A percentile compares a stretch with the other conserved stretches of the same genome.
These are phyloP conservation scores for Paramecium octaurelia DNA, from an alignment of 73 alveolate species.

Conservation along the genomic window DNA sequence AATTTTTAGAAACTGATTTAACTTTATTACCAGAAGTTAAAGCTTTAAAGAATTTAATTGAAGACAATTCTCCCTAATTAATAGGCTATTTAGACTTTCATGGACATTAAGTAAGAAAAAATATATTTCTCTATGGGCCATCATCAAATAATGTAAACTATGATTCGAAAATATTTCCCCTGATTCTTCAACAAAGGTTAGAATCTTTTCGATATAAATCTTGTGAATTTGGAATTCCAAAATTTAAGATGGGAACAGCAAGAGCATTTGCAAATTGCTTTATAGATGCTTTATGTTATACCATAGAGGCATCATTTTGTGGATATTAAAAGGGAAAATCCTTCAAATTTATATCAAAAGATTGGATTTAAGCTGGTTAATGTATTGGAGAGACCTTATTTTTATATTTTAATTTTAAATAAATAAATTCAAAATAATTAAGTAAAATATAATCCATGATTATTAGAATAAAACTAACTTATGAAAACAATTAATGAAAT, in stretches of 20 bases:
- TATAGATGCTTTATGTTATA: constrained; percentile 4
- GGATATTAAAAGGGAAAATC: not conserved
- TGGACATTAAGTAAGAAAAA: constrained; percentile 75
- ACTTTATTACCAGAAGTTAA: constrained; percentile 54
- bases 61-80: constrained; percentile 50
- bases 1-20: constrained; percentile 43
- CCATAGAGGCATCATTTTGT: constrained; percentile 27
- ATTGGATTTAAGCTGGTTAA: constrained; percentile 20
- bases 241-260: constrained; percentile 19
- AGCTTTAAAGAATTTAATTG: constrained; percentile 28
- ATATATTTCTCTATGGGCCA: constrained; percentile 79
- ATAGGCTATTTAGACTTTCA: constrained; percentile 75
- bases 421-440: not conserved
- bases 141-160: not conserved
- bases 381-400: constrained; percentile 7
- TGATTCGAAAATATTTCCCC: not conserved
- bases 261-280: constrained; percentile 31
- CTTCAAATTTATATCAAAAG: not conserved
- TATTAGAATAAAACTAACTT: not conserved
- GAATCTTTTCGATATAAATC: constrained; percentile 22
- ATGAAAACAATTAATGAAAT: not conserved
- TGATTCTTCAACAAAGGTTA: not conserved
- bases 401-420: not conserved
- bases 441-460: not conserved
- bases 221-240: constrained; percentile 39